Base-by-base conservation (phyloP, 345 rosid genomes). In the Syzygium aromaticum region DNA sequence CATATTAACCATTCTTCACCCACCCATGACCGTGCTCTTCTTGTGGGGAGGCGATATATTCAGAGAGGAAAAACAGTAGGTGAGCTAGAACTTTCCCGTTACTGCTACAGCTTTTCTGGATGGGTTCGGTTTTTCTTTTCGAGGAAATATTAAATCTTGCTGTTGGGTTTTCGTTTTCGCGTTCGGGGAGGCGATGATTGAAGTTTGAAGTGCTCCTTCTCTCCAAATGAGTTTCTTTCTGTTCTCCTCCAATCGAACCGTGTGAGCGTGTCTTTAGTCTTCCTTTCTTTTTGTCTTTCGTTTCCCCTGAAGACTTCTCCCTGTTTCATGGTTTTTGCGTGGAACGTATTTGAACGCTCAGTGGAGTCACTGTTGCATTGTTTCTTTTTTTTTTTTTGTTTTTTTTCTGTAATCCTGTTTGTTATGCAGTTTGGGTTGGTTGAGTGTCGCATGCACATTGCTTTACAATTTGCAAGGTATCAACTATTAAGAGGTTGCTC, bases 311-410 rank as follows among this genome's bases (percentile, higher is more conserved):
- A 52, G 61, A 73, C 52, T 84, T 11, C n/a, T 61, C 15, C 5
- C 15, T 51, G 64, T 54, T 89, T 85, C 28, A 77, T 23, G 33
- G 6, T 85, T 77, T 33, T 64, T 77, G 88, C 86, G 59, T n/a
- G 63, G 90, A 86, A 85, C 89, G 89, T 86, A 80, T 86, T 84
- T 86, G 87, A 59, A 59, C 40, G 23, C 84, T 89, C 67, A 49
- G 19, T 15, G 87, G 87, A 46, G 87, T 85, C 89, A 92, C 96
- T 93, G 93, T 92, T 94, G 89, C 91, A 94, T 94, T 90, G 87
- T 86, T 89, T 77, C 5, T 38, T 5, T 80, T 83, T 88, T 85
- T 13, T 11, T 28, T 84, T 46, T 0, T 6, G 2, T 67, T 67
- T 40, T 33, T 33, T 9, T 19, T 6, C 49, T 19, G 49, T 22